A percentile compares a stretch with the other conserved stretches of the same genome.
phyloP scores from a whole-genome alignment of 345 rosid genomes.

The Tarenaya hassleriana region DNA sequence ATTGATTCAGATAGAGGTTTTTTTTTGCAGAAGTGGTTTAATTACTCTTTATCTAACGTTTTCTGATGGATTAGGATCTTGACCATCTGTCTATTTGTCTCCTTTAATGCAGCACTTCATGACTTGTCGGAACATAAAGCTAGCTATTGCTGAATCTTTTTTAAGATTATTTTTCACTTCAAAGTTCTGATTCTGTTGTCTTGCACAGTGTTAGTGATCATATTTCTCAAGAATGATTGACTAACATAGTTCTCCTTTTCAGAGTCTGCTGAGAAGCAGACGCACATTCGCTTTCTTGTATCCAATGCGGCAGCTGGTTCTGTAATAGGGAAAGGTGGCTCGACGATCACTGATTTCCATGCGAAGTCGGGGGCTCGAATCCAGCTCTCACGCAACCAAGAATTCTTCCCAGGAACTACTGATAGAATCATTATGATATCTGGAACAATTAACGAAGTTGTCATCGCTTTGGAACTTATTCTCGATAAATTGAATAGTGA shows the following conservation, averaged over 20 bases:
- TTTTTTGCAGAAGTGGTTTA: not conserved
- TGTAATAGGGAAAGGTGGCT: conserved; percentile 97
- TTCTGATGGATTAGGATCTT: not conserved
- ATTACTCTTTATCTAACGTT: conserved; percentile 1
- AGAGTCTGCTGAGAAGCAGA: conserved; percentile 75
- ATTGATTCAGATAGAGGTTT: no score
- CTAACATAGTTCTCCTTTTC: conserved; percentile 5
- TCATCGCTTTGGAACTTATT: conserved; percentile 79
- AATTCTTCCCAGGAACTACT: conserved; percentile 88
- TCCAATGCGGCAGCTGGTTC: conserved; percentile 99
- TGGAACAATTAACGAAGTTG: conserved; percentile 65
- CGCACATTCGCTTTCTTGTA: conserved; percentile 79
- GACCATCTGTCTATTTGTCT: not conserved
- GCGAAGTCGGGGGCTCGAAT: conserved; percentile 90
- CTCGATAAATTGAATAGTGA: conserved; percentile 77
- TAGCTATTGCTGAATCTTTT: no score
- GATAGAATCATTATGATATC: conserved; percentile 92
- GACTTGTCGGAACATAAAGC: no score
- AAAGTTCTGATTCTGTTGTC: no score
- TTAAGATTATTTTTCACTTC: no score
- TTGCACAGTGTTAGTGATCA: not conserved
- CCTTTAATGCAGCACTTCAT: no score
- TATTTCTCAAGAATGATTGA: conserved; percentile 8
- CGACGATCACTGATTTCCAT: conserved; percentile 93
- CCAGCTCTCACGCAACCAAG: conserved; percentile 90